Evolutionary conservation across 176 grass and related monocot species (phyloP), one percentile per base, ranked within the genome.

Genomic region (Musa acuminata): DNA sequence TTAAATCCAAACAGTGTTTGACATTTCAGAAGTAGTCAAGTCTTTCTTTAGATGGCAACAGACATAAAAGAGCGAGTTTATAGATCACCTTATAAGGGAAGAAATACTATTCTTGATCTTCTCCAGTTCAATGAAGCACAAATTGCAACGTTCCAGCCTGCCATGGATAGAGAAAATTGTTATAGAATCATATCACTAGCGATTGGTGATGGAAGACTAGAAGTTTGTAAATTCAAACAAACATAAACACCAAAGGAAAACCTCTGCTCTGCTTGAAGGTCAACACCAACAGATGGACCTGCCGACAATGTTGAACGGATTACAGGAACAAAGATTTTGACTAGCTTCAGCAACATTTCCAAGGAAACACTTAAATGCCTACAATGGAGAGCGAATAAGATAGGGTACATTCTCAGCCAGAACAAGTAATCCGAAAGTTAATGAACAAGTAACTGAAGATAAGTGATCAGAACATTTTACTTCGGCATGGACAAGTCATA

Each of bases 241-340:
- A 65, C 23, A 65, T 0, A 62, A 20, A 20, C 8, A 52, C 49
- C 53, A 64, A 71, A 85, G 21, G 64, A 67, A 17, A 70, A 99
- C 96, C 96, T 99, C 84, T 99, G 86, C 64, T 99, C 96, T 72
- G 85, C 87, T 82, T 99, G 88, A 85, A 99, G 91, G 82, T 99
- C 91, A 62, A 99, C 96, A 51, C 96, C 96, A 84, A 99, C 96
- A 78, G 83, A 90, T 55, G 84, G 86, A 69, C 81, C 86, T 62
- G 88, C 78, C 65, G 91, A 89, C 52, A 99, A 69, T n/a, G 96
- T 91, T 78, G 91, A 89, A 62, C 89, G 79, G 71, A 99, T 95
- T 81, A 99, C 79, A 27, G 84, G 75, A 71, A 91, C 96, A 64
- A 99, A 99, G 24, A 80, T 95, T 72, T 88, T 89, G 63, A 94